These are phyloP conservation scores for Chaetomium cochliodes DNA, from an alignment of 495 filamentous ascomycete genomes.

Conservation along the genomic window DNA sequence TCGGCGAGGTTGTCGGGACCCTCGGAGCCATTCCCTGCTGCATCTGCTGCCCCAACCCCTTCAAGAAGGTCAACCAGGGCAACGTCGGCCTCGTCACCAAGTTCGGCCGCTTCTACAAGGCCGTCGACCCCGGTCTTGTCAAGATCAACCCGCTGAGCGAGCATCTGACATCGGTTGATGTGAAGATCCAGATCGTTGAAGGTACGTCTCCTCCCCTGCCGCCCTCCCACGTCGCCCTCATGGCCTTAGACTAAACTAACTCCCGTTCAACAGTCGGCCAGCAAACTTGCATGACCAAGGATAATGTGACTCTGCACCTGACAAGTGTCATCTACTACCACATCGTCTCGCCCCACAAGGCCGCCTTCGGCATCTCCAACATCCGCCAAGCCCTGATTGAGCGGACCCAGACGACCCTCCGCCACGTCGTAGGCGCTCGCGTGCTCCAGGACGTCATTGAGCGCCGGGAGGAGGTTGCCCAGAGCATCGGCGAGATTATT, in stretches of 20 bases:
- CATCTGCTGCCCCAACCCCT: conserved; percentile 90
- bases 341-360: conserved; percentile 91
- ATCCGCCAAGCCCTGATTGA: conserved; percentile 92
- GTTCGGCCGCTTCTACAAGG: conserved; percentile 94
- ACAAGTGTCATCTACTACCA: conserved; percentile 92
- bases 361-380: conserved; percentile 94
- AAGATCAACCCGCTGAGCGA: conserved; percentile 98
- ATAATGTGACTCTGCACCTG: conserved; percentile 69
- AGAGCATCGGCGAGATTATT: conserved; percentile 94
- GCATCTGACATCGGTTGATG: conserved; percentile 84
- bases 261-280: conserved; percentile 29
- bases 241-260: not conserved
- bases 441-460: conserved; percentile 99
- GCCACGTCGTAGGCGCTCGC: conserved; percentile 94
- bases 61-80: conserved; percentile 89
- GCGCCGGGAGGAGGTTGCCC: conserved; percentile 94
- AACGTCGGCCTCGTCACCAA: conserved; percentile 86
- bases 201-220: not conserved
- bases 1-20: conserved; percentile 76
- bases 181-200: conserved; percentile 98
- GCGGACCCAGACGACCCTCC: conserved; percentile 96
- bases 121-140: conserved; percentile 94
- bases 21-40: conserved; percentile 91
- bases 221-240: not conserved
- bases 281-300: conserved; percentile 99